Base-by-base conservation (phyloP, 2,329 filamentous ascomycete species). In the Coleophoma cylindrospora region DNA sequence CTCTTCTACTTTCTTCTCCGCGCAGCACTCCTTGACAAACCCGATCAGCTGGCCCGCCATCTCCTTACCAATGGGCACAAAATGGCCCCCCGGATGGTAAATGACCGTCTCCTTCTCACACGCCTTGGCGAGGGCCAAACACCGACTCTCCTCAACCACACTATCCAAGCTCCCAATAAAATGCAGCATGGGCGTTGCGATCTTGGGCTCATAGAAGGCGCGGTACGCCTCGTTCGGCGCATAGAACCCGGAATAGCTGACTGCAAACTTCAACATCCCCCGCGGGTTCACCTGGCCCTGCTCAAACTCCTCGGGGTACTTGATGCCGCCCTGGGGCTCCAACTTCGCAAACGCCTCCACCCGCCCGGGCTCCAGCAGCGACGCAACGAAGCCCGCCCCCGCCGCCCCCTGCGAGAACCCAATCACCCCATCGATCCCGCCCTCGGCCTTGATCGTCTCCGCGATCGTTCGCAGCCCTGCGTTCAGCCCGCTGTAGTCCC, bases 341-440 rank as follows among this genome's bases (percentile, higher is more conserved):
- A 33, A 11, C 57, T 52, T 61, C 50, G 73, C 69, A 61, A 86
- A 84, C 0, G 73, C 72, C 11, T 73, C 53, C 48, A 57, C 63
- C 54, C 66, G 68, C 7, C 68, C 72, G 0, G 65, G 59, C 64
- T 96, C 91, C 3, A 96, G 68, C 14, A 91, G 73, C 0, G 81
- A 75, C 0, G 89, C 83, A 1, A 96, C 73, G 65, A 96, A 81
- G 0, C 77, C 85, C 0, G 91, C 83, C 41, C 85, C 72, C 1
- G 83, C 84, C 7, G 79, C 90, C 17, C 90, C 90, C 69, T 95
- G 90, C 53, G 81, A 87, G 71, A 95, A 95, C 0, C 90, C 91
- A 27, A 91, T 72, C 0, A 91, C 84, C 7, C 85, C 90, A 61
- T 94, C 87, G 41, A 92, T 80, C 1, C 84, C 84, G 0, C 82